phyloP scores from a whole-genome alignment of 1,139 yeast genomes.

The Pichia sp. region DNA sequence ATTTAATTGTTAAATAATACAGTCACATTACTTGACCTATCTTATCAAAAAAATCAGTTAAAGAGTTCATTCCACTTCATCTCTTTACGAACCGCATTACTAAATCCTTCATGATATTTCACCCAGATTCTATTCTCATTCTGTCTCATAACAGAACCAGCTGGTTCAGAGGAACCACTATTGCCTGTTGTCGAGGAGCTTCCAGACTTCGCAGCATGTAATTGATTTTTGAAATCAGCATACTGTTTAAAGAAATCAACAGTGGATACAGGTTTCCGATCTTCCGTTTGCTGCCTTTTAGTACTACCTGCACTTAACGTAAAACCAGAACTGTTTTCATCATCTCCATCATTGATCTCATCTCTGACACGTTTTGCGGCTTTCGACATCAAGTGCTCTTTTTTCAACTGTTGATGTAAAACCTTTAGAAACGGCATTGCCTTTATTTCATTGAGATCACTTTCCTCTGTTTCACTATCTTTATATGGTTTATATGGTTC shows the following conservation, averaged over 20 bases:
- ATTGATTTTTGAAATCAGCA: constrained; percentile 11
- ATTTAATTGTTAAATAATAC: not conserved
- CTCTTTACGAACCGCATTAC: constrained; percentile 86
- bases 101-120: constrained; percentile 86
- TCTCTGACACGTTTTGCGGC: not conserved
- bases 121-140: constrained; percentile 63
- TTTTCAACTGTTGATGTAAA: not conserved
- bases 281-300: constrained; percentile 3
- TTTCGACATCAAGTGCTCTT: not conserved
- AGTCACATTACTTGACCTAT: not conserved
- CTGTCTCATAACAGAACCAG: constrained; percentile 5
- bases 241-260: constrained; percentile 30
- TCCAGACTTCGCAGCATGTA: not conserved
- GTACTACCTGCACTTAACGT: not conserved
- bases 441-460: constrained; percentile 1
- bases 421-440: constrained; percentile 6
- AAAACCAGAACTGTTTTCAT: not conserved
- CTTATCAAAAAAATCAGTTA: not conserved
- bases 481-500: constrained; percentile 1
- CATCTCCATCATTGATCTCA: not conserved
- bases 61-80: constrained; percentile 71
- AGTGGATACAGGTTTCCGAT: constrained; percentile 6
- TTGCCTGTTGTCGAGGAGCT: not conserved
- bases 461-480: constrained; percentile 1
- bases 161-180: not conserved